These are phyloP conservation scores for Pleurotus djamor DNA, from an alignment of 768 basidiomycete genomes.

Conservation along the genomic window DNA sequence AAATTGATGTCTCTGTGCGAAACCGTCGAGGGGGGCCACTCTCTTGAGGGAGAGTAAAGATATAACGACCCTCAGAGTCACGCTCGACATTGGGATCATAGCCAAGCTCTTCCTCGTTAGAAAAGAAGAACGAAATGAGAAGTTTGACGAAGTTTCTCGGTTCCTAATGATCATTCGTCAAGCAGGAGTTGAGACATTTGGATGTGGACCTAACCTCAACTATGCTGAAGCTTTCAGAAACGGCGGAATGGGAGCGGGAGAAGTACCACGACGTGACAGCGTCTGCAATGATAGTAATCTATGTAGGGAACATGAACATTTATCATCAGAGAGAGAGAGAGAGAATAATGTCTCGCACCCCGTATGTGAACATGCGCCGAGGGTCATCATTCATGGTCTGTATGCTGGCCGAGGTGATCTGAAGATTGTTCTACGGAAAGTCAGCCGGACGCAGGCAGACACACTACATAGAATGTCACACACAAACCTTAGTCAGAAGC, in stretches of 20 bases:
- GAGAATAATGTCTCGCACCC: constrained; percentile 10
- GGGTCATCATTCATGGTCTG: constrained; percentile 22
- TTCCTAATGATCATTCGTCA: constrained; percentile 8
- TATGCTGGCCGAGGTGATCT: neutral
- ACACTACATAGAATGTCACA: neutral
- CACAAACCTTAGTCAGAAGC: neutral
- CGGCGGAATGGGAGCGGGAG: constrained; percentile 16
- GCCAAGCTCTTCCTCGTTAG: constrained; percentile 13
- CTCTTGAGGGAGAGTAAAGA: neutral
- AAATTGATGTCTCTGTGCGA: neutral
- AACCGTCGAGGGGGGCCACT: neutral
- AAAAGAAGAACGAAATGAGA: constrained; percentile 16
- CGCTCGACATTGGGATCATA: constrained; percentile 7
- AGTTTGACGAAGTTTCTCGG: constrained; percentile 12
- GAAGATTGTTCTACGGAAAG: neutral
- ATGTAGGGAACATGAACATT: neutral
- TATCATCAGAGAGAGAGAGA: neutral
- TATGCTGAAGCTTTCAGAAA: constrained; percentile 12
- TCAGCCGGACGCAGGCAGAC: no score
- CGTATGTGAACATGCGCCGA: constrained; percentile 18
- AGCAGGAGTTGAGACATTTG: neutral
- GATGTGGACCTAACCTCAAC: neutral
- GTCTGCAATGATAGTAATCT: constrained; percentile 14
- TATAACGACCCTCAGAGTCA: neutral
- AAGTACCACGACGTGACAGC: constrained; percentile 15